Evolutionary conservation across 108 stramenopile genomes (phyloP).

Genomic region (Thalassiosira profunda): DNA sequence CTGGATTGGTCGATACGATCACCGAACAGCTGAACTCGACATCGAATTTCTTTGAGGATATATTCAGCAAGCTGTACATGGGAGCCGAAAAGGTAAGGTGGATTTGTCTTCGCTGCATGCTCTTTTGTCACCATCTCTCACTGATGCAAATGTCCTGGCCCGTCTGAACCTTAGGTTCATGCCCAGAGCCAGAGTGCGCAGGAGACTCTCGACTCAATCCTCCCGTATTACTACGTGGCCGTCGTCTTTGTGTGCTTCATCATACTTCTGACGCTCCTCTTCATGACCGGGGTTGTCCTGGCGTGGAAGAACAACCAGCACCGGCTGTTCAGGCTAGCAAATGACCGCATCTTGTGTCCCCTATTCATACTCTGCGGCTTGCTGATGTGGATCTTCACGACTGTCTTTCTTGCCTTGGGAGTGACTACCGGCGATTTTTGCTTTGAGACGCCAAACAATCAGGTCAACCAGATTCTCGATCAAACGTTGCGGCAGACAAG

Average conservation of each 20-base stretch:
- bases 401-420: constrained; percentile 9
- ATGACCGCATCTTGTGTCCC: constrained; percentile 4
- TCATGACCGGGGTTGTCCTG: constrained; percentile 4
- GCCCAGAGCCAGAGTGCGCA: not conserved
- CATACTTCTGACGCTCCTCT: not conserved
- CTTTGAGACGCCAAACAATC: not conserved
- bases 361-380: constrained; percentile 12
- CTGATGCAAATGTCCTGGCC: too few species aligned
- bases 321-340: not conserved
- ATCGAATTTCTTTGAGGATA: not conserved
- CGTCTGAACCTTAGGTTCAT: too few species aligned
- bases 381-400: constrained; percentile 8
- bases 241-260: constrained; percentile 1
- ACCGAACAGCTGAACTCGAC: constrained; percentile 13
- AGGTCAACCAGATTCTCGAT: constrained; percentile 13
- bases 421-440: constrained; percentile 2
- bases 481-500: not conserved
- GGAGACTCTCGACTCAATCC: not conserved
- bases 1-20: not conserved
- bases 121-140: too few species aligned
- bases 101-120: too few species aligned
- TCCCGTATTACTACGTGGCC: constrained; percentile 4
- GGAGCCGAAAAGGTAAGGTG: too few species aligned
- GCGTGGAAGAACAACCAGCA: constrained; percentile 6
- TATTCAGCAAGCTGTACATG: constrained; percentile 1